Base-by-base conservation (phyloP, 1,139 yeast species). In the Saccharomyces uvarum region DNA sequence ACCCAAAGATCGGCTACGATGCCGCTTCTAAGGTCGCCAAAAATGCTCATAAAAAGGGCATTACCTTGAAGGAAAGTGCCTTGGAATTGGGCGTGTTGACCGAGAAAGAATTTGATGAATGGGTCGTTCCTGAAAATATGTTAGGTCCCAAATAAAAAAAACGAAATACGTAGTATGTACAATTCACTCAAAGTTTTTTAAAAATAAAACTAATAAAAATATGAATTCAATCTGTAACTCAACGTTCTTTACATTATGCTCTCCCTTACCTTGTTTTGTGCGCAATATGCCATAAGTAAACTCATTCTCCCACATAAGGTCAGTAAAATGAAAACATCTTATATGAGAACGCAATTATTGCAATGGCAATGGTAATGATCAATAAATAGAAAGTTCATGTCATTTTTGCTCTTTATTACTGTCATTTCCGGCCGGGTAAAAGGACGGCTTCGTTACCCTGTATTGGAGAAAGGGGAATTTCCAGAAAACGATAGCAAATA, bases 61-160 rank as follows among this genome's bases (percentile, higher is more conserved):
- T 91, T 68, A 93, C 99, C 49, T 83, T 93, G 76, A 93, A 93
- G 77, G 87, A 89, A 74, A 84, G 96, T 58, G 97, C 97, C 59
- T 78, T 93, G 68, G 96, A 93, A 74, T 83, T 95, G 70, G 88
- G 88, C 57, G 90, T 86, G 56, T 80, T 93, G 70, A 80, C 82
- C 56, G 83, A 81, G 62, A 86, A 83, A 69, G 97, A 91, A 75
- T 93, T 93, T 67, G 95, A 90, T 73, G 80, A 89, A 74, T 93
- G 96, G 96, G 99, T 93, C 63, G 84, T 89, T 74, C 99, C 99
- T 62, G 98, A 93, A 78, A 83, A 88, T 70, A 93, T 93, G 99
- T 82, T 93, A 76, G 97, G 97, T 57, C 99, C 99, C 66, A 85
- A 85, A 38, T 38, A 38, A 11, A 38, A 38, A n/a, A 5, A 16